Conservation (phyloP, 441 rosid genomes). For the Rhodomyrtus psidioides region DNA sequence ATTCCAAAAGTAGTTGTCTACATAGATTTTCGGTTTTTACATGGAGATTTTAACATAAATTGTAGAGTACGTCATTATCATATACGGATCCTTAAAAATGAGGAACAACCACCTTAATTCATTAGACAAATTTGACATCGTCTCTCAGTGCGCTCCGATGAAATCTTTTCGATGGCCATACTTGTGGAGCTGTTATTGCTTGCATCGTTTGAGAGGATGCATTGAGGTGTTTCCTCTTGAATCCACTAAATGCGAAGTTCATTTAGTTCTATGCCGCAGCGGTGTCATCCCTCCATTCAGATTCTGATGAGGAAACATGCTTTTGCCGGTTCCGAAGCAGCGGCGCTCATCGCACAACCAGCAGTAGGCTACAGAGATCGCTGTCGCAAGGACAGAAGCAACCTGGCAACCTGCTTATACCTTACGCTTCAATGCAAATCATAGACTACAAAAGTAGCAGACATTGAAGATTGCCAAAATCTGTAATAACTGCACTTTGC, state of each 20-base stretch:
- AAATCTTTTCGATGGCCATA: neutral
- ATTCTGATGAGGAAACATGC: neutral
- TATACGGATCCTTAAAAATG: neutral
- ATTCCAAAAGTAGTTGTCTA: neutral
- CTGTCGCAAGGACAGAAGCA: neutral
- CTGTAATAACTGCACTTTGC: neutral
- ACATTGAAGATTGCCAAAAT: neutral
- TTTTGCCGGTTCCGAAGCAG: neutral
- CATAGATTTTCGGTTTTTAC: neutral
- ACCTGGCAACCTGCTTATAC: neutral
- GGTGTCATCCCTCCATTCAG: neutral
- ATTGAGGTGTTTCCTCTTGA: neutral
- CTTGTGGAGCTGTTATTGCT: neutral
- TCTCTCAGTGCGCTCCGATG: neutral
- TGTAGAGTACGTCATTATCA: neutral
- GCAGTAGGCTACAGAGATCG: neutral
- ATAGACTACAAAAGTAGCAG: neutral
- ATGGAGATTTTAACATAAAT: neutral
- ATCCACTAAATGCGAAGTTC: neutral
- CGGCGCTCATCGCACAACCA: neutral
- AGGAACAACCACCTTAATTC: neutral
- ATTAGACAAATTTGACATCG: neutral
- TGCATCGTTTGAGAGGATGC: neutral
- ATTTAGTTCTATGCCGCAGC: neutral
- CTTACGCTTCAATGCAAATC: neutral